Evolutionary conservation across 495 filamentous ascomycete species (phyloP).

Genomic region (Penicillium longicatenatum): DNA sequence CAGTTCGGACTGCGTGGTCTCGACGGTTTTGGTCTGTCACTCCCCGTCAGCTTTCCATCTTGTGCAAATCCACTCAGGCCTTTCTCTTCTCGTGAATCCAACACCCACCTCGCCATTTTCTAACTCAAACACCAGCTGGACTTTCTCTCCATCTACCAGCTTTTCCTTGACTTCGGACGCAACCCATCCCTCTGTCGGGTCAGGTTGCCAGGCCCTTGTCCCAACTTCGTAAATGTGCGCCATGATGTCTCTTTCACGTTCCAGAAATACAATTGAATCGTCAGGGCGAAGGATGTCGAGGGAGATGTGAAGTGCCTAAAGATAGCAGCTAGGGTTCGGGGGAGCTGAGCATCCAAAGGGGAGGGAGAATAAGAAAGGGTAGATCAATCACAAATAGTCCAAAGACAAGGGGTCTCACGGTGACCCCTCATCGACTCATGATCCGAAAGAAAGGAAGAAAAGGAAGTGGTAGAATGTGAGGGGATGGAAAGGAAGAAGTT

Average conservation of each 20-base stretch:
- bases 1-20: constrained; percentile 78
- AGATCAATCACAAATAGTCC: constrained; percentile 27
- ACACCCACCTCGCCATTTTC: constrained; percentile 86
- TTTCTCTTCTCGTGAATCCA: neutral
- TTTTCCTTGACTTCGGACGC: constrained; percentile 93
- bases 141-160: constrained; percentile 79
- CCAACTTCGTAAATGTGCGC: constrained; percentile 97
- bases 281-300: constrained; percentile 3
- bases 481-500: constrained; percentile 21
- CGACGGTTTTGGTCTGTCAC: constrained; percentile 70
- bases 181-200: constrained; percentile 93
- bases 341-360: constrained; percentile 12
- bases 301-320: constrained; percentile 11
- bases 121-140: constrained; percentile 79
- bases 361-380: constrained; percentile 9
- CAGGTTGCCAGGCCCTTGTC: constrained; percentile 97
- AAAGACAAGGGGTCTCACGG: constrained; percentile 33
- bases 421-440: constrained; percentile 35
- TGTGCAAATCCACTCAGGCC: neutral
- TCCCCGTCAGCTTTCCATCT: constrained; percentile 26
- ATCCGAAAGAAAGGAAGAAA: constrained; percentile 23
- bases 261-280: neutral
- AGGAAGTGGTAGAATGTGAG: constrained; percentile 3
- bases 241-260: constrained; percentile 51
- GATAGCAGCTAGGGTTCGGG: constrained; percentile 1